Evolutionary conservation across 2,329 filamentous ascomycete species (phyloP), one percentile per base, ranked within the genome.

Genomic region (Stachybotrys chartarum): DNA sequence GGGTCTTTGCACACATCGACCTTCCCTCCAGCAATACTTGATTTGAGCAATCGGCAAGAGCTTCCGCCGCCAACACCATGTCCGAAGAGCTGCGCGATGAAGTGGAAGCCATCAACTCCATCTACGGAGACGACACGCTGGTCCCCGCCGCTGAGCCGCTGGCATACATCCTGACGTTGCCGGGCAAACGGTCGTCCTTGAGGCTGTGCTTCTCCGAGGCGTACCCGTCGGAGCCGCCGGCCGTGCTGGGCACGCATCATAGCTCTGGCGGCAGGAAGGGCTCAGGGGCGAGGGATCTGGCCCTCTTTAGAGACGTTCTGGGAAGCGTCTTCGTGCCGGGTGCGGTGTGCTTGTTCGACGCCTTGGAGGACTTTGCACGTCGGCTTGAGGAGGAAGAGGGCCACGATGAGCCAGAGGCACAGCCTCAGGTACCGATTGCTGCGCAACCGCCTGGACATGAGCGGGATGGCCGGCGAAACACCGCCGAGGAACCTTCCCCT

Each of bases 321-420:
- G 77, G 75, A 1, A 75, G 78, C n/a, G 80, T 89, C 5, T 96
- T 86, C 69, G 78, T 81, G 53, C 81, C 84, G 0, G 91, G 91
- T 0, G 80, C 84, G 53, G 91, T 96, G 24, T 97, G 92, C 65
- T 75, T 99, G 3, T 99, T 92, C 64, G 93, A 97, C 67, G 80
- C 95, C n/a, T 80, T 97, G 44, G 92, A 96, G 64, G 87, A 89
- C 65, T 74, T 88, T 60, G 78, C 74, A 55, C 75, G 78, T 53
- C 64, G 75, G 18, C 68, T 69, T 3, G 71, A 73, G 54, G 69
- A 72, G 47, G 62, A 47, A 6, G 53, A 56, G 10, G 55, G 18
- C n/a, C 51, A 59, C 5, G 56, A 55, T 14, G 49, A 51, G 4
- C 57, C 56, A 16, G 51, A 51, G 17, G 30, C 64, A 39, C 12